Evolutionary conservation across 352 stramenopile species (phyloP).

Genomic region (Pythium phragmitis): DNA sequence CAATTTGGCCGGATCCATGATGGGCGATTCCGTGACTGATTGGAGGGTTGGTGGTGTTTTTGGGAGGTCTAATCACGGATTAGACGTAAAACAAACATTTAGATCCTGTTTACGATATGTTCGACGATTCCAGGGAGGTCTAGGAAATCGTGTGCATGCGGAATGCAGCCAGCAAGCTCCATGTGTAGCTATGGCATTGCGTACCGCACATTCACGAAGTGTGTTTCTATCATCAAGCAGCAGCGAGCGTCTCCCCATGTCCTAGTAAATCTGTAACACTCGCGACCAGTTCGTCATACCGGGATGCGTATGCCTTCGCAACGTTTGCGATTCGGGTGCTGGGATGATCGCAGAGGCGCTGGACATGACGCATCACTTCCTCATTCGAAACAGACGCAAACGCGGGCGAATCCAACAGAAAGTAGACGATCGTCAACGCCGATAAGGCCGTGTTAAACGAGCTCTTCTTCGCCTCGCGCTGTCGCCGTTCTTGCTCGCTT

Average conservation of each 20-base stretch:
- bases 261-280: not conserved
- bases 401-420: constrained; percentile 59
- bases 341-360: constrained; percentile 30
- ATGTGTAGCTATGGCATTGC: too few relatives aligned
- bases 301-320: constrained; percentile 37
- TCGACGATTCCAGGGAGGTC: not conserved
- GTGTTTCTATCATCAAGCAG: not conserved
- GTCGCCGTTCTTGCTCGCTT: not conserved
- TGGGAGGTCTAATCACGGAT: constrained; percentile 1
- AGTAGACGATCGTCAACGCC: constrained; percentile 59
- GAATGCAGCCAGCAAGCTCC: not conserved
- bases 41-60: not conserved
- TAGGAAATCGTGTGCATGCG: not conserved
- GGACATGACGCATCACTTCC: constrained; percentile 35
- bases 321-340: constrained; percentile 55
- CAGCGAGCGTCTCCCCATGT: not conserved
- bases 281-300: constrained; percentile 46
- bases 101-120: not conserved
- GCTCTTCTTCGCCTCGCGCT: constrained; percentile 3
- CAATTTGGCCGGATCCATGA: constrained; percentile 21
- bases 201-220: not conserved
- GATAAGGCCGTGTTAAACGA: constrained; percentile 49
- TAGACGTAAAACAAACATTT: not conserved
- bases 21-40: not conserved
- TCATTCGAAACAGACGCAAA: constrained; percentile 43